Conservation (phyloP, 176 grass and related monocot genomes). For the Oryza rufipogon region DNA sequence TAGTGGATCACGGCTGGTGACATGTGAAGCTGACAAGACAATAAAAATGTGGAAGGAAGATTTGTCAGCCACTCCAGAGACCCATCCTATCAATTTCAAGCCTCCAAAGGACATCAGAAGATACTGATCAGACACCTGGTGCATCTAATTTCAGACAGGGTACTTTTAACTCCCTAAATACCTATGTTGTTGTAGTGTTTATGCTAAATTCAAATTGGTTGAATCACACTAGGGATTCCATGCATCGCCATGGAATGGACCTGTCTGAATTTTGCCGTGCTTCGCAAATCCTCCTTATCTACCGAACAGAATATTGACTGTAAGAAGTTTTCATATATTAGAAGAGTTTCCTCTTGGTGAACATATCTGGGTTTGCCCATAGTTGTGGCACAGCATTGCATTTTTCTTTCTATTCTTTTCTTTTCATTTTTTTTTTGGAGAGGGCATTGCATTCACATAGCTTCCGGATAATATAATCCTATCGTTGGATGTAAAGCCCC, state of each 20-base stretch:
- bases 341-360: neutral
- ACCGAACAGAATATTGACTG: neutral
- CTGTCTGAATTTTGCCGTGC: neutral
- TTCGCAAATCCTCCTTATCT: neutral
- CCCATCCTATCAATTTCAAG: constrained; percentile 66
- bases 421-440: no score
- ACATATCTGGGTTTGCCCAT: no score
- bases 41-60: constrained; percentile 99
- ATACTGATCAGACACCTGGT: neutral
- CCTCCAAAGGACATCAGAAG: constrained; percentile 72
- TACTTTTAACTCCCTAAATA: neutral
- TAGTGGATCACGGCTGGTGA: constrained; percentile 76
- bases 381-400: neutral
- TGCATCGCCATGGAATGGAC: neutral
- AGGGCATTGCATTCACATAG: no score
- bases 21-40: constrained; percentile 90
- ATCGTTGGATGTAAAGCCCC: no score
- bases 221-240: neutral
- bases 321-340: no score
- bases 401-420: no score
- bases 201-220: neutral
- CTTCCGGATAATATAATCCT: neutral
- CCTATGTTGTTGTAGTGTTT: neutral
- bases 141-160: neutral
- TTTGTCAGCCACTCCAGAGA: constrained; percentile 57